Base-by-base conservation (phyloP, 176 grass and related monocot species). In the Eremochloa ophiuroides region DNA sequence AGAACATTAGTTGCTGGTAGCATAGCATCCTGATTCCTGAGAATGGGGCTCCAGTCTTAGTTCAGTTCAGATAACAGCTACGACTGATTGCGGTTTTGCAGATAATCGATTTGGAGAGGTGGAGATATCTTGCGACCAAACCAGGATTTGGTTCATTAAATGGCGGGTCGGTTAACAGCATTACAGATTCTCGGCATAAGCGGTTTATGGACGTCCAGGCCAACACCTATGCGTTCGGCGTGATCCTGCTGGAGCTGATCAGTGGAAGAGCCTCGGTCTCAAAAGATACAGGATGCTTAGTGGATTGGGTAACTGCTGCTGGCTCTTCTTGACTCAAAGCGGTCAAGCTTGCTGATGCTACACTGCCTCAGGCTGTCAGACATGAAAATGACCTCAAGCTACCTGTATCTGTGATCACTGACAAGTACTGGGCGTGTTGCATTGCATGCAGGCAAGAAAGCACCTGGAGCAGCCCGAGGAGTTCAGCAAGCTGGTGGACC, bases 61-160 rank as follows among this genome's bases (percentile, higher is more conserved):
- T 51, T 51, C 43, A 26, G 62, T 35, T 30, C 44, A 50, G 43
- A 22, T 37, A 75, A 14, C 28, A 60, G 7, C 20, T 51, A 25
- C 40, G 22, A 29, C 35, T 29, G 11, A 46, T 1, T 51, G 4
- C 35, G 44, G 1, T 59, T 71, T 68, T 85, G 78, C 89, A 99
- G 96, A 88, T 99, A 77, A 88, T 93, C 4, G 93, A 99, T 82
- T 93, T 98, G 47, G 92, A 98, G 77, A 91, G 92, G 80, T 98
- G 95, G 92, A 95, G 88, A 68, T 44, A 48, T 38, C 80, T 95
- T 47, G 65, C 87, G 20, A 78, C 86, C 27, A 99, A 93, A 75
- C 85, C 88, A 23, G 87, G 73, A 16, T 85, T 91, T 2, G 64
- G 70, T 44, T 78, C 81, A n/a, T 77, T 85, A 26, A 87, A 91